These are phyloP conservation scores for Daldinia childiae DNA, from an alignment of 495 filamentous ascomycete species.

Conservation along the genomic window DNA sequence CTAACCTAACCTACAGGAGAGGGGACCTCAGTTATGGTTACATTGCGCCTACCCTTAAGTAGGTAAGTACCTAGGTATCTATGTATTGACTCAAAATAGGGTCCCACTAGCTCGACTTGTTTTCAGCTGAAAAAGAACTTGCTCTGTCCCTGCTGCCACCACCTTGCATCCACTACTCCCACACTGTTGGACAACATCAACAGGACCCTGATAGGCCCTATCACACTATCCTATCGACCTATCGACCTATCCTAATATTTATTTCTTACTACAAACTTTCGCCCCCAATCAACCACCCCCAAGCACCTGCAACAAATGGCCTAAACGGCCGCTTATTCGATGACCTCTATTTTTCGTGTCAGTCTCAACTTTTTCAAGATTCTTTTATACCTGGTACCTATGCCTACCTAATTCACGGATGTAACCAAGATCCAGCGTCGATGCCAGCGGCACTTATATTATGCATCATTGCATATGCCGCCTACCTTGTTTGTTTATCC, in stretches of 20 bases:
- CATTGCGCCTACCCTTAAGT: no score
- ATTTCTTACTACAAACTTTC: neutral
- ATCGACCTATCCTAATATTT: neutral
- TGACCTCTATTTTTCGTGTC: conserved; percentile 1
- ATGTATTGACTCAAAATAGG: no score
- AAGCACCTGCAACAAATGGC: neutral
- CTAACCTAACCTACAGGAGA: no score
- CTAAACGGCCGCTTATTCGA: conserved; percentile 10
- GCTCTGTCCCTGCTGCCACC: neutral
- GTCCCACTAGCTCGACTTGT: neutral
- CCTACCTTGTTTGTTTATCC: conserved; percentile 25
- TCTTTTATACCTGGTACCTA: conserved; percentile 1
- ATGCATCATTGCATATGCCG: conserved; percentile 22
- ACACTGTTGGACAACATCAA: neutral
- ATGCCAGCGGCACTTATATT: conserved; percentile 30
- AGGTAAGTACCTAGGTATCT: no score
- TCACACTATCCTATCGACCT: neutral
- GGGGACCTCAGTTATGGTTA: no score
- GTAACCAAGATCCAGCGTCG: conserved; percentile 39
- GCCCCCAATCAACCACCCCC: no score
- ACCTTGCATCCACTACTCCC: neutral
- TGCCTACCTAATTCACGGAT: conserved; percentile 12
- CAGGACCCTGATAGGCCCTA: neutral
- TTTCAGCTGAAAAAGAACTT: conserved; percentile 3
- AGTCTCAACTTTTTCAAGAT: conserved; percentile 19